These are phyloP conservation scores for Apiospora kogelbergensis DNA, from an alignment of 2,329 filamentous ascomycete genomes.

Conservation along the genomic window DNA sequence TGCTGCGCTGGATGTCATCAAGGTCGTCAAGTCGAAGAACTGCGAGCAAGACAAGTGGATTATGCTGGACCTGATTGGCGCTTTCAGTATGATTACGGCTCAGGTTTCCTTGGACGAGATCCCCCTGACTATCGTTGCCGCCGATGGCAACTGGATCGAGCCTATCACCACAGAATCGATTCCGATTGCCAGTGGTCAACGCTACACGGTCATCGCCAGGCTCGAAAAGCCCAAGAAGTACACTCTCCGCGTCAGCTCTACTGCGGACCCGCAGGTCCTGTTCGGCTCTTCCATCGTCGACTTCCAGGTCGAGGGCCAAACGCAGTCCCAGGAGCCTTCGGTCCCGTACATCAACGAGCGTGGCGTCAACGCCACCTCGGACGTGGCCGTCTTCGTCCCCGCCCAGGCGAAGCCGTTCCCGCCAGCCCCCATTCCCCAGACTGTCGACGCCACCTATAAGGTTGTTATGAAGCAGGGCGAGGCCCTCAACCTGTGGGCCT, in stretches of 20 bases:
- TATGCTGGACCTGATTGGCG: slow-evolving; percentile 55
- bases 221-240: slow-evolving; percentile 50
- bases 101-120: slow-evolving; percentile 53
- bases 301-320: slow-evolving; percentile 23
- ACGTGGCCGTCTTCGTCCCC: slow-evolving; percentile 45
- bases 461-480: slow-evolving; percentile 34
- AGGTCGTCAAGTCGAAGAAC: slow-evolving; percentile 28
- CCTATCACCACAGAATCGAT: slow-evolving; percentile 51
- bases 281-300: slow-evolving; percentile 52
- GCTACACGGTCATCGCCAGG: slow-evolving; percentile 51
- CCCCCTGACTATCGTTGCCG: slow-evolving; percentile 52
- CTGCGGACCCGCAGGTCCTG: slow-evolving; percentile 53
- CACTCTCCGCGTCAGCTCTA: slow-evolving; percentile 53
- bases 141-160: slow-evolving; percentile 54
- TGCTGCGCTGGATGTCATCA: slow-evolving; percentile 43
- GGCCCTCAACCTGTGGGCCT: slow-evolving; percentile 51
- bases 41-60: slow-evolving; percentile 41
- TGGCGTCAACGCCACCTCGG: slow-evolving; percentile 41
- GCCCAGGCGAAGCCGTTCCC: slow-evolving; percentile 47
- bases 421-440: slow-evolving; percentile 38
- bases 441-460: slow-evolving; percentile 46
- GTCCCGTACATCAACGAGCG: slow-evolving; percentile 49
- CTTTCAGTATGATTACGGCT: slow-evolving; percentile 45
- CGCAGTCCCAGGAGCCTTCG: slow-evolving; percentile 25
- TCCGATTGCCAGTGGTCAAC: slow-evolving; percentile 49